These are phyloP conservation scores for Calvatia gigantea DNA, from an alignment of 768 basidiomycete species.

Conservation along the genomic window DNA sequence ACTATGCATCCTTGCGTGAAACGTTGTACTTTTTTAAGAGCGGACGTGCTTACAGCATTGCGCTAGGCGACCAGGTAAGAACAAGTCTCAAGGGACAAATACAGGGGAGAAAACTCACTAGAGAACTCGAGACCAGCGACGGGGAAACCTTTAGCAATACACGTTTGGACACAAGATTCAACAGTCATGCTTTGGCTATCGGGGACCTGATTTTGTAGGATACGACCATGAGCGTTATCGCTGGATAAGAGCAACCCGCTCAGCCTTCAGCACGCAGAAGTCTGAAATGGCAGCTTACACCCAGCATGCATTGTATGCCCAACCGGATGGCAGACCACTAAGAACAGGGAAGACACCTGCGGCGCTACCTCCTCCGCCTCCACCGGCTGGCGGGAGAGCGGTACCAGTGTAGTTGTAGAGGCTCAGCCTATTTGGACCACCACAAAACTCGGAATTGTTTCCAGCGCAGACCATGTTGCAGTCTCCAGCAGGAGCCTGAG, in stretches of 20 bases:
- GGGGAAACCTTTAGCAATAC: slow-evolving; percentile 52
- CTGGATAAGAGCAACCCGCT: slow-evolving; percentile 21
- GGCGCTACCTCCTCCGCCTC: slow-evolving; percentile 31
- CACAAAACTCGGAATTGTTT: slow-evolving; percentile 64
- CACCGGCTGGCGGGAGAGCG: slow-evolving; percentile 36
- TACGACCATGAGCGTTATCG: slow-evolving; percentile 64
- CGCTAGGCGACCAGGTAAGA: slow-evolving; percentile 16
- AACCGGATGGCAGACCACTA: slow-evolving; percentile 47
- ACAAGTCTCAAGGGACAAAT: not conserved
- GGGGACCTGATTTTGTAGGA: slow-evolving; percentile 33
- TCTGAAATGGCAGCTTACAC: slow-evolving; percentile 35
- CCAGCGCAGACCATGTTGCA: slow-evolving; percentile 70
- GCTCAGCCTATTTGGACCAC: slow-evolving; percentile 65
- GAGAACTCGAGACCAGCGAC: slow-evolving; percentile 71
- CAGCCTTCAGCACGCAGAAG: not conserved
- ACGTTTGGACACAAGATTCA: slow-evolving; percentile 58
- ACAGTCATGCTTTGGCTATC: slow-evolving; percentile 45
- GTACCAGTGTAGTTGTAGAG: slow-evolving; percentile 70
- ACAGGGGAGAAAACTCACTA: slow-evolving; percentile 33
- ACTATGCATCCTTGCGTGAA: slow-evolving; percentile 31
- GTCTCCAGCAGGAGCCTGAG: slow-evolving; percentile 40
- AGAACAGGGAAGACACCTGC: slow-evolving; percentile 40
- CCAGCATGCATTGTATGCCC: slow-evolving; percentile 64
- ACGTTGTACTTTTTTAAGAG: not conserved
- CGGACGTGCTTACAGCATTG: slow-evolving; percentile 41